Percentiles rank a stretch among this genome's conserved stretches.
Conservation (phyloP, 306 rosid species). For the barrel medic (Medicago truncatula) region DNA sequence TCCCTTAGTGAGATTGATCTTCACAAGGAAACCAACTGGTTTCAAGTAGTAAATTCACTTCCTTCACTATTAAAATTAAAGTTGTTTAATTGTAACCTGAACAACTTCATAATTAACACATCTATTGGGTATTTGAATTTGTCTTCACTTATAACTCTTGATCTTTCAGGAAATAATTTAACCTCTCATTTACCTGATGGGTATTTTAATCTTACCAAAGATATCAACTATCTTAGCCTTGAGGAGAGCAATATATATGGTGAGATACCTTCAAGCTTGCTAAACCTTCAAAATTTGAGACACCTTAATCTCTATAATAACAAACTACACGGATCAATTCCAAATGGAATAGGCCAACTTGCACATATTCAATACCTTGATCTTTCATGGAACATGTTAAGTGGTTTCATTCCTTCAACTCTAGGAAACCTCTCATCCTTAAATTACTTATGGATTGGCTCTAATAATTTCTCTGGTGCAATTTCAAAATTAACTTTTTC, state of each 20-base stretch:
- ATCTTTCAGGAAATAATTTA: not conserved
- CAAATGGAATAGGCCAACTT: too few relatives aligned
- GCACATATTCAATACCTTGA: too few relatives aligned
- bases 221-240: not conserved
- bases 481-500: not conserved
- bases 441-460: too few relatives aligned
- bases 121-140: not conserved
- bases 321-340: not conserved
- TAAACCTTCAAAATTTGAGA: not conserved
- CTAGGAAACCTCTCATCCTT: too few relatives aligned
- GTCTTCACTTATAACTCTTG: constrained; percentile 15
- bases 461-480: not conserved
- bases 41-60: not conserved
- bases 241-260: rapidly evolving
- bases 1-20: not conserved
- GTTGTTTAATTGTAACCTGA: not conserved
- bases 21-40: constrained; percentile 12
- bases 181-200: not conserved
- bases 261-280: constrained; percentile 5
- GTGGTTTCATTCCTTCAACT: too few relatives aligned
- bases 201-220: constrained; percentile 18
- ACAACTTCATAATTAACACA: not conserved
- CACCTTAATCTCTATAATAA: not conserved
- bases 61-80: constrained; percentile 5
- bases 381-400: too few relatives aligned